Evolutionary conservation across 352 stramenopile genomes (phyloP), one percentile per base, ranked within the genome.

Genomic region (Phytophthora vignae): DNA sequence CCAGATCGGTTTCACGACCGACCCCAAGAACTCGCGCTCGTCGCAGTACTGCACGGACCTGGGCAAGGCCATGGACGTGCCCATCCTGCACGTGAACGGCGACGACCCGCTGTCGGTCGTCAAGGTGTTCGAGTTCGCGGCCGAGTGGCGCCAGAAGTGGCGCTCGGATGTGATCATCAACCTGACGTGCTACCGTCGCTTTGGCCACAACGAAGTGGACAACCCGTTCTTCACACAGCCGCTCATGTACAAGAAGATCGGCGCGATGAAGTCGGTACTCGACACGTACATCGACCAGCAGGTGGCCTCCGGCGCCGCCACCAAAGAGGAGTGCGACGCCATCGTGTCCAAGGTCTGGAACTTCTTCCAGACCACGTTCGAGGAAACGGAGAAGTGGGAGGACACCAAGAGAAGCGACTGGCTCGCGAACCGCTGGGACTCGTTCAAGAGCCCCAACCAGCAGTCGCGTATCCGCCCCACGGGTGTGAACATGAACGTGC

Each of bases 191-290:
- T 99, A 99, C 85, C 94, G 98, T 73, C 87, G 95, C 21, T 98
- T 98, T 76, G 98, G 98, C 5, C 98, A 99, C 87, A 99, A 99
- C 82, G 98, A 99, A 84, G 89, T 99, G 55, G 98, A 99, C 84
- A 97, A 99, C 73, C 98, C 98, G 40, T 91, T 97, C 60, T 99
- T 99, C 77, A 99, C 98, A n/a, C 98, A 99, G 84, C 98, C 98
- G 10, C 85, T 96, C n/a, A 91, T 99, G 73, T 99, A 99, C 87
- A 95, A 97, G 69, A 90, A 95, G 74, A 99, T 99, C 71, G 85
- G 78, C 2, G 81, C 92, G 60, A 97, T 99, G 78, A 93, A 91
- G n/a, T 91, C 90, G 19, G 96, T 97, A 6, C 80, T 99, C 0
- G 82, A 98, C 66, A 92, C 97, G 22, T 99, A 97, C 82, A 76